Percentiles rank a stretch among this genome's conserved stretches.
phyloP scores from a whole-genome alignment of 805 yeast species.

The Lachancea kluyveri region DNA sequence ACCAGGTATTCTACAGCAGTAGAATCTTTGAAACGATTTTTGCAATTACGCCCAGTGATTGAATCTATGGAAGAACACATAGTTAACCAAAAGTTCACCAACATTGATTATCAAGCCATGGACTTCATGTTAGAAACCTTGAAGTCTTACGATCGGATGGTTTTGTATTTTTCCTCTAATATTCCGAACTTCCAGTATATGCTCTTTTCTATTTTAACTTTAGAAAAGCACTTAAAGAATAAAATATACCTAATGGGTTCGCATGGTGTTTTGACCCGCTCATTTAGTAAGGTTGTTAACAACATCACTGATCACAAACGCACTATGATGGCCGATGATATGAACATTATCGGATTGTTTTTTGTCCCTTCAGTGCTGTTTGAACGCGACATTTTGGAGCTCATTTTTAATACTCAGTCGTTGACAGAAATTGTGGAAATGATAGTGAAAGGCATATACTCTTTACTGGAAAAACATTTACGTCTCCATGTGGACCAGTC shows the following conservation, averaged over 20 bases:
- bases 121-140: slow-evolving; percentile 5
- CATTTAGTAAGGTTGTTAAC: slow-evolving; percentile 7
- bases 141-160: slow-evolving; percentile 9
- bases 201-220: slow-evolving; percentile 8
- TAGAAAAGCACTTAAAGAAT: slow-evolving; percentile 12
- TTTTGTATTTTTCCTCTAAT: slow-evolving; percentile 10
- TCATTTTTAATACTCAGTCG: slow-evolving; percentile 12
- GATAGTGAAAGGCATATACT: slow-evolving; percentile 1
- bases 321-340: slow-evolving; percentile 11
- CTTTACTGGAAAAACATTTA: background rate
- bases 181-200: slow-evolving; percentile 11
- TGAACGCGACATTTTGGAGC: slow-evolving; percentile 15
- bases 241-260: background rate
- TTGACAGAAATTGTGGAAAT: slow-evolving; percentile 16
- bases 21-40: slow-evolving; percentile 7
- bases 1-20: slow-evolving; percentile 14
- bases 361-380: slow-evolving; percentile 15
- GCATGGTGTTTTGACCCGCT: slow-evolving; percentile 3
- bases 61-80: slow-evolving; percentile 3
- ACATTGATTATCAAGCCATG: slow-evolving; percentile 9
- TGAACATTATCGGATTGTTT: slow-evolving; percentile 13
- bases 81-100: slow-evolving; percentile 6
- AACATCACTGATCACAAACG: slow-evolving; percentile 8
- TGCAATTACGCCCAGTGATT: slow-evolving; percentile 9
- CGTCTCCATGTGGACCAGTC: too few species aligned